Conservation (phyloP, 306 rosid species). For the Gastrolobium villosum region DNA sequence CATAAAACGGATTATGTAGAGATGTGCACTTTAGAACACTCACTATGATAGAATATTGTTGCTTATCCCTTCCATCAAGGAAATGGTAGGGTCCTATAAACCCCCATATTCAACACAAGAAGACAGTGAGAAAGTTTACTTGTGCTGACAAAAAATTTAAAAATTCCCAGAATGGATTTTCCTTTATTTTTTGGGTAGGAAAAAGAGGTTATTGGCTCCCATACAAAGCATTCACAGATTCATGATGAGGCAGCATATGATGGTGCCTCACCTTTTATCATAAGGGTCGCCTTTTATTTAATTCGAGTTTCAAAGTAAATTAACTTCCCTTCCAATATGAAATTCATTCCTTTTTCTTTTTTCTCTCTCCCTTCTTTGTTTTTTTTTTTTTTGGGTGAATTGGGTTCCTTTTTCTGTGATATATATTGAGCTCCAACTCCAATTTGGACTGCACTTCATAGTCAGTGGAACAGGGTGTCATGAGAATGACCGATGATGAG, state of each 20-base stretch:
- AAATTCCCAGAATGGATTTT: slow-evolving; percentile 31
- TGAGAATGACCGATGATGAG: not conserved
- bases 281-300: slow-evolving; percentile 27
- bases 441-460: slow-evolving; percentile 26
- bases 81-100: slow-evolving; percentile 54
- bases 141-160: slow-evolving; percentile 26
- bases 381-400: no score
- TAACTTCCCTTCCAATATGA: slow-evolving; percentile 35
- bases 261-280: slow-evolving; percentile 51
- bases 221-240: slow-evolving; percentile 48
- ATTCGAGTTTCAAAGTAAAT: slow-evolving; percentile 43
- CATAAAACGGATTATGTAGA: slow-evolving; percentile 27
- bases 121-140: slow-evolving; percentile 44
- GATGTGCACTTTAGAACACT: slow-evolving; percentile 37
- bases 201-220: slow-evolving; percentile 46
- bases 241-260: slow-evolving; percentile 53
- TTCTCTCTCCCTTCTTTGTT: no score
- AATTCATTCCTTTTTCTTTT: not conserved
- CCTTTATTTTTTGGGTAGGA: slow-evolving; percentile 33
- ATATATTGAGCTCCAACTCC: slow-evolving; percentile 27
- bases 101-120: slow-evolving; percentile 49
- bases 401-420: not conserved
- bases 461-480: slow-evolving; percentile 10
- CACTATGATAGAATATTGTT: slow-evolving; percentile 46
- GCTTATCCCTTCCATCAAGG: slow-evolving; percentile 55